Conservation (phyloP, 345 rosid genomes). For the Euphorbia tirucalli region DNA sequence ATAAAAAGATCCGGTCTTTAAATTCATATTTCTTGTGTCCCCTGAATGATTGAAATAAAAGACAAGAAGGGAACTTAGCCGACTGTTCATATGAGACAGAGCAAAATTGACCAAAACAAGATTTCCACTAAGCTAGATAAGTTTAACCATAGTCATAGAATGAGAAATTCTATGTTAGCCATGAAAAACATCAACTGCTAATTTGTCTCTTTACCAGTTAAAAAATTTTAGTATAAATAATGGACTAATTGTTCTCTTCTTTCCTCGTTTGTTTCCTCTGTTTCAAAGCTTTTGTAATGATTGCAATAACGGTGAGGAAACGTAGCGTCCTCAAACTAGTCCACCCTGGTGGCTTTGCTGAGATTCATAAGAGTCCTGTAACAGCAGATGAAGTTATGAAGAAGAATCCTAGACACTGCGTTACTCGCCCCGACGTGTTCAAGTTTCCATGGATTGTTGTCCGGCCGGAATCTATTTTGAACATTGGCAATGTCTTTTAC, state of each 20-base stretch:
- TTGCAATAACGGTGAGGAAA: slow-evolving; percentile 14
- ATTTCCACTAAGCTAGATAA: neutral
- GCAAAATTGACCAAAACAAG: neutral
- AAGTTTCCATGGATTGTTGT: slow-evolving; percentile 46
- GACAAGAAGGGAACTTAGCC: neutral
- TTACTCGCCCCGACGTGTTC: slow-evolving; percentile 46
- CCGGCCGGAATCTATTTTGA: slow-evolving; percentile 34
- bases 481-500: slow-evolving; percentile 37
- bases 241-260: neutral
- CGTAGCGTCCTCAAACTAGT: slow-evolving; percentile 36
- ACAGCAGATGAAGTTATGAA: slow-evolving; percentile 43
- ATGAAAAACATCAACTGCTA: neutral
- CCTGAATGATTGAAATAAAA: neutral
- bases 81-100: neutral
- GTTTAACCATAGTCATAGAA: neutral
- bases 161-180: neutral
- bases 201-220: neutral
- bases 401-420: slow-evolving; percentile 44
- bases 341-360: slow-evolving; percentile 35
- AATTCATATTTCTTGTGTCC: neutral
- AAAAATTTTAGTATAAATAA: neutral
- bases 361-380: slow-evolving; percentile 29
- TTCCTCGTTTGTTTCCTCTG: neutral
- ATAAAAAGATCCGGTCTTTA: no score
- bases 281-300: slow-evolving; percentile 3